Evolutionary conservation across 75 land plant species (phyloP).

Genomic region (Cupressus sempervirens): DNA sequence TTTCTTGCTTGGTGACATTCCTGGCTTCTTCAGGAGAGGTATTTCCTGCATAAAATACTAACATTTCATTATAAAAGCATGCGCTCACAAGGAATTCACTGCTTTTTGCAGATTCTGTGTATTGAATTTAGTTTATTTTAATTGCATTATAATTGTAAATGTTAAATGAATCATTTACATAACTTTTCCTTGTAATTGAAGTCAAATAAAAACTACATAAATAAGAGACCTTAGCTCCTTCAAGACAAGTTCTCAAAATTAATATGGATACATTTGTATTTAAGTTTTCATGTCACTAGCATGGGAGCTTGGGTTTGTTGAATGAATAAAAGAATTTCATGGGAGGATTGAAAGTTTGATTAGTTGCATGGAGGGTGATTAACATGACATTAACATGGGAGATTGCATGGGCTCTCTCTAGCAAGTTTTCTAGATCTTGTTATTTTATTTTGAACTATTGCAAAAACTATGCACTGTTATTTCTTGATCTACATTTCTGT

Average conservation of each 20-base stretch:
- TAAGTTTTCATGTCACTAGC: not conserved
- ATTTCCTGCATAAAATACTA: slow-evolving; percentile 3
- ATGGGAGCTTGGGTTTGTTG: no score
- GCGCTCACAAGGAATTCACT: not conserved
- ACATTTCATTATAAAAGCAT: not conserved
- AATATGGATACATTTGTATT: not conserved
- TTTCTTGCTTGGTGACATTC: slow-evolving; percentile 88
- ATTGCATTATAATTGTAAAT: not conserved
- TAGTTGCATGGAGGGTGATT: no score
- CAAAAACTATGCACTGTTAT: no score
- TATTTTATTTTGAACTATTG: no score
- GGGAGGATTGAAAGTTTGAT: no score
- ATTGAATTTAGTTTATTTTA: not conserved
- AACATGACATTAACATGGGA: no score
- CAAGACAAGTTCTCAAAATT: not conserved
- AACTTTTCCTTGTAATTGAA: not conserved
- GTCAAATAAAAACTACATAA: not conserved
- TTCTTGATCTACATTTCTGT: no score
- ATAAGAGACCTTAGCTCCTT: not conserved
- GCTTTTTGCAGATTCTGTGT: not conserved
- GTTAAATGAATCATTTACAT: not conserved
- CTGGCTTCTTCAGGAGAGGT: slow-evolving; percentile 96
- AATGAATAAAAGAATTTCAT: no score
- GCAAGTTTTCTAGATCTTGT: no score
- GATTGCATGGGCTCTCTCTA: no score